Evolutionary conservation across 108 stramenopile species (phyloP).

Genomic region (Stephanodiscus triporus): DNA sequence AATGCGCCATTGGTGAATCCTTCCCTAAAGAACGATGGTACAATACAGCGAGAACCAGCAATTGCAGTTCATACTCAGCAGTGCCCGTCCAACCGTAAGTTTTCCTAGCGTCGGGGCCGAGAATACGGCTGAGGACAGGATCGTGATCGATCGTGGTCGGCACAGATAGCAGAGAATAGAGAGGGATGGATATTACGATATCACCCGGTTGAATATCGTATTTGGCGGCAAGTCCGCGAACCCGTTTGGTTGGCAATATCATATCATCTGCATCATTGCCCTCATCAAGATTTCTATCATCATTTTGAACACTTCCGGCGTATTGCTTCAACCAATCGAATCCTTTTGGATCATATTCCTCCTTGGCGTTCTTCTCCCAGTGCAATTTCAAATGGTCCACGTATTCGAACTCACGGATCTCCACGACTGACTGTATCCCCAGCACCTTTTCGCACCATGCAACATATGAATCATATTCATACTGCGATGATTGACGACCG

Average conservation of each 20-base stretch:
- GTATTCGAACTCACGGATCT: constrained; percentile 74
- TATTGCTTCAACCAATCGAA: constrained; percentile 47
- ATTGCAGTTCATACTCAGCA: constrained; percentile 67
- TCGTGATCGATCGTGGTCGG: constrained; percentile 79
- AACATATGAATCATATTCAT: constrained; percentile 49
- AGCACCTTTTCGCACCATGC: constrained; percentile 62
- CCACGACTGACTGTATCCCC: constrained; percentile 65
- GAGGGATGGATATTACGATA: constrained; percentile 72
- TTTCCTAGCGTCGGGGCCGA: constrained; percentile 63
- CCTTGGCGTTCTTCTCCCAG: constrained; percentile 45
- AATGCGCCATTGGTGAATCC: constrained; percentile 57
- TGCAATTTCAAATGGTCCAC: constrained; percentile 61
- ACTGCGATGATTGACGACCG: neutral
- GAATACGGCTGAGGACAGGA: constrained; percentile 58
- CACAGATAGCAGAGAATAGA: constrained; percentile 67
- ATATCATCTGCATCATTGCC: constrained; percentile 1
- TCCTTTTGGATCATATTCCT: constrained; percentile 26
- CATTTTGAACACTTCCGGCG: constrained; percentile 3
- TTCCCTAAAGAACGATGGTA: constrained; percentile 67
- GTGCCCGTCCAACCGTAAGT: constrained; percentile 65
- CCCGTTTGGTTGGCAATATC: constrained; percentile 43
- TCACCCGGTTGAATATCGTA: constrained; percentile 64
- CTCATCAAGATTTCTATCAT: constrained; percentile 17
- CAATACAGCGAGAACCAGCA: constrained; percentile 72
- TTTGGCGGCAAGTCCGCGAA: constrained; percentile 77